Conservation (phyloP, 129 eudicot genomes). For the Heracleum sosnowskyi region DNA sequence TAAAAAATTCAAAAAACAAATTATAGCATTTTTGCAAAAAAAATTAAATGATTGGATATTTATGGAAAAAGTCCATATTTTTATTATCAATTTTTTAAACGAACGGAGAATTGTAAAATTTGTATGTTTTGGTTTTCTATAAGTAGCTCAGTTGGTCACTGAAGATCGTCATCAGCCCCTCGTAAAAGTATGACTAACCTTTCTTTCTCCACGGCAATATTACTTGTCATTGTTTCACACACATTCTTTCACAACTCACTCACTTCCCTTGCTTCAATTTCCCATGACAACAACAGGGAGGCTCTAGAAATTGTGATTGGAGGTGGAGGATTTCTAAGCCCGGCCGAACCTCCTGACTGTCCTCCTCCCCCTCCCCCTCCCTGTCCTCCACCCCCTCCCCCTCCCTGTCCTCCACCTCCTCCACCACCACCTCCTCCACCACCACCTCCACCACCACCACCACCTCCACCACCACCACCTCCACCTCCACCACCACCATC, state of each 20-base stretch:
- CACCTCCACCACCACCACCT: neutral
- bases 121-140: neutral
- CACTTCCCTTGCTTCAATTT: neutral
- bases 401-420: neutral
- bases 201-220: neutral
- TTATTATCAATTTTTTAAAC: no score
- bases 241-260: constrained; percentile 6
- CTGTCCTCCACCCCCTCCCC: constrained; percentile 8
- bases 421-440: neutral
- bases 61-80: no score
- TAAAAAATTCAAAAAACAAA: no score
- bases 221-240: constrained; percentile 1
- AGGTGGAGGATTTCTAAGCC: neutral
- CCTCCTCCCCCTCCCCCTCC: constrained; percentile 19
- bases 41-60: no score
- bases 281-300: constrained; percentile 11
- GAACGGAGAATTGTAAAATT: no score
- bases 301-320: constrained; percentile 19
- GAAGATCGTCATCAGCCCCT: neutral
- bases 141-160: neutral
- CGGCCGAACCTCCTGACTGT: constrained; percentile 17
- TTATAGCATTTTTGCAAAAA: no score
- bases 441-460: neutral
- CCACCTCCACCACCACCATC: neutral
- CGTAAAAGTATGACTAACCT: neutral